Conservation (phyloP, 768 basidiomycete species). For the Suillus discolor region DNA sequence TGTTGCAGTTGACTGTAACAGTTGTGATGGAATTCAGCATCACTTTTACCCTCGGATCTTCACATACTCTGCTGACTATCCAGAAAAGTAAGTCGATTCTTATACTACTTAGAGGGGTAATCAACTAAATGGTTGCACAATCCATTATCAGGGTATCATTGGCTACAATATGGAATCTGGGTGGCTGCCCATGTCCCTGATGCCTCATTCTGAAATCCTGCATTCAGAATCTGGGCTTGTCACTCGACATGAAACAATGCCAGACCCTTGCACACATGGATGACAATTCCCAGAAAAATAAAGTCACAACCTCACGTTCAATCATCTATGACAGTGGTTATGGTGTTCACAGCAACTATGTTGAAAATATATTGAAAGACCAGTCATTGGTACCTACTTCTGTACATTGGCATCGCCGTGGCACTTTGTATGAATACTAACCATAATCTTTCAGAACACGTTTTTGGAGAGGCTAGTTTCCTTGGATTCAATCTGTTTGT, state of each 20-base stretch:
- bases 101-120: too few relatives aligned
- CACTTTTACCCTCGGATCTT: constrained; percentile 26
- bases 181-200: constrained; percentile 30
- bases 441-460: constrained; percentile 25
- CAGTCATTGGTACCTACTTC: constrained; percentile 22
- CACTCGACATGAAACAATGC: constrained; percentile 11
- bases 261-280: constrained; percentile 4
- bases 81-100: constrained; percentile 32
- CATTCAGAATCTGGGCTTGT: constrained; percentile 14
- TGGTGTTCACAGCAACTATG: constrained; percentile 8
- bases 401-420: neutral
- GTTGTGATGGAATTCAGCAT: constrained; percentile 11
- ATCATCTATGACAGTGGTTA: constrained; percentile 19
- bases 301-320: constrained; percentile 4
- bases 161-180: constrained; percentile 23
- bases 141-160: constrained; percentile 19
- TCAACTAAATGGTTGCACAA: neutral
- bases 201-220: constrained; percentile 21
- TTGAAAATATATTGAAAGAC: constrained; percentile 16
- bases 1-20: too few relatives aligned
- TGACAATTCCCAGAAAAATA: neutral
- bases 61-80: constrained; percentile 36
- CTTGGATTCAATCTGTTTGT: constrained; percentile 24
- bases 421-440: neutral
- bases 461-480: constrained; percentile 21